phyloP scores from a whole-genome alignment of 805 yeast genomes.

The Cyberlindnera xylosilytica region DNA sequence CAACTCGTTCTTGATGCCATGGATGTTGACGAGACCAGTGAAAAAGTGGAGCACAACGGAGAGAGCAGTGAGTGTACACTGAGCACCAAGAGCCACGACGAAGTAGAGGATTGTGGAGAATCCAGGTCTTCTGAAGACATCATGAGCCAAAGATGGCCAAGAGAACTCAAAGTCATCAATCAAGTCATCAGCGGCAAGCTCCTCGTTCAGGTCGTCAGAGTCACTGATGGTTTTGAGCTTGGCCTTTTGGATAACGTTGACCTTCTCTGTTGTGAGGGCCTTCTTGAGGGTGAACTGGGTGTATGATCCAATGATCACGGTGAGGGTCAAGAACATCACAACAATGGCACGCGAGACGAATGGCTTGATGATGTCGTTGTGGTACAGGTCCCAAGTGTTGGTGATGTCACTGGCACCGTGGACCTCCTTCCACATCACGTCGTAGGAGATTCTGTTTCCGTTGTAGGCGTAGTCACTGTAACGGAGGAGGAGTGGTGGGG shows the following conservation, averaged over 20 bases:
- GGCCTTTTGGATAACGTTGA: conserved; percentile 12
- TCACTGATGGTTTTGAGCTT: conserved; percentile 6
- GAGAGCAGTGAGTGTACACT: conserved; percentile 12
- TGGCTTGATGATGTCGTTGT: conserved; percentile 27
- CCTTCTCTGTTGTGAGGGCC: conserved; percentile 20
- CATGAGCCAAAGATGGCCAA: conserved; percentile 26
- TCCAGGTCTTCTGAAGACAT: conserved; percentile 25
- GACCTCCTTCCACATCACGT: conserved; percentile 28
- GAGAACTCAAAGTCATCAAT: conserved; percentile 25
- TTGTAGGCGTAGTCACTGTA: conserved; percentile 25
- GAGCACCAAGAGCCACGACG: conserved; percentile 23
- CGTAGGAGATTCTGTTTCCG: conserved; percentile 29
- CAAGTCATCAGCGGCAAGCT: conserved; percentile 9
- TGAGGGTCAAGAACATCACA: conserved; percentile 18
- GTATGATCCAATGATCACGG: conserved; percentile 18
- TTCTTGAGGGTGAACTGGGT: conserved; percentile 14
- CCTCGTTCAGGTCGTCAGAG: conserved; percentile 5
- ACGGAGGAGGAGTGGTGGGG: conserved; percentile 26
- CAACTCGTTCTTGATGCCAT: conserved; percentile 14
- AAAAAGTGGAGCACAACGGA: conserved; percentile 7
- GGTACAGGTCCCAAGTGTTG: conserved; percentile 22
- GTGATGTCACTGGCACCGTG: conserved; percentile 12
- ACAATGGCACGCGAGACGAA: conserved; percentile 20
- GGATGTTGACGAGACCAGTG: conserved; percentile 15
- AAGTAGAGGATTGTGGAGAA: conserved; percentile 11